These are phyloP conservation scores for Cinnamomum micranthum DNA, from an alignment of 164 flowering plant genomes.

Conservation along the genomic window DNA sequence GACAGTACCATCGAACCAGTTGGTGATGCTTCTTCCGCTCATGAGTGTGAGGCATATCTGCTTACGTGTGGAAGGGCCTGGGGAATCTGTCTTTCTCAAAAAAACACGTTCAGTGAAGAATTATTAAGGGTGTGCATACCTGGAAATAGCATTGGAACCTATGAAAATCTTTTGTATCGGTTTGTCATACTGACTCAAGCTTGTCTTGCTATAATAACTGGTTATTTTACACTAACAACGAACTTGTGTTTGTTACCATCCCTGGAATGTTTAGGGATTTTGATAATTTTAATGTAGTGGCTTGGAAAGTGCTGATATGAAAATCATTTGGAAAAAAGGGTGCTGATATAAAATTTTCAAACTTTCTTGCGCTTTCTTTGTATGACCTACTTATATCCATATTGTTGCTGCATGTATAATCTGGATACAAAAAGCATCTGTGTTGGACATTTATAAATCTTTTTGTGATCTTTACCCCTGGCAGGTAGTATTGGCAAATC, in stretches of 20 bases:
- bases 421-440: too few relatives aligned
- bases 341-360: too few relatives aligned
- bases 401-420: too few relatives aligned
- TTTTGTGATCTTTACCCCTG: too few relatives aligned
- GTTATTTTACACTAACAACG: neutral
- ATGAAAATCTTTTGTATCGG: slow-evolving; percentile 70
- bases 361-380: too few relatives aligned
- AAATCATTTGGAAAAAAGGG: too few relatives aligned
- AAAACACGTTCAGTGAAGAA: slow-evolving; percentile 51
- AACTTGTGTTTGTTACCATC: neutral
- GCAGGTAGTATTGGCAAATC: too few relatives aligned
- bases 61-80: slow-evolving; percentile 78
- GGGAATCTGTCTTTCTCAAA: slow-evolving; percentile 65
- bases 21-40: slow-evolving; percentile 23
- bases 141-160: slow-evolving; percentile 23
- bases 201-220: neutral
- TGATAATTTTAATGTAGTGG: too few relatives aligned
- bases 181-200: slow-evolving; percentile 27
- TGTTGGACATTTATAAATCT: too few relatives aligned
- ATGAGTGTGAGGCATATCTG: slow-evolving; percentile 27
- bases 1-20: slow-evolving; percentile 36
- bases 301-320: too few relatives aligned
- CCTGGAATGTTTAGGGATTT: too few relatives aligned
- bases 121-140: slow-evolving; percentile 43
- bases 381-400: too few relatives aligned